Evolutionary conservation across 768 basidiomycete genomes (phyloP), one percentile per base, ranked within the genome.

Genomic region (Floccularia luteovirens): DNA sequence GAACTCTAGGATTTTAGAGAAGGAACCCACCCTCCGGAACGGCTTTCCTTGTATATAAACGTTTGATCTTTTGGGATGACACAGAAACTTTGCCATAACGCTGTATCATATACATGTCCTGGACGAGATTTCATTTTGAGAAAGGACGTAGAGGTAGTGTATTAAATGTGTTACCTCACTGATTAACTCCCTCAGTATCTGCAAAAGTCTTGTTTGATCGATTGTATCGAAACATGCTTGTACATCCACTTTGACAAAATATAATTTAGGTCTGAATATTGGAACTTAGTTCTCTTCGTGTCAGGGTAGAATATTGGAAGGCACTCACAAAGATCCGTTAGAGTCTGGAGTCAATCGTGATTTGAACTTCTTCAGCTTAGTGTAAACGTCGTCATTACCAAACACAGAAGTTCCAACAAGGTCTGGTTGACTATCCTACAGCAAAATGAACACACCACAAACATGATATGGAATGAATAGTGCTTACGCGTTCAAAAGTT

Each of bases 191-290:
- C 74, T 69, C 20, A 98, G 59, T 25, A 99, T 88, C 27, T 75
- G 68, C 23, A 98, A 60, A 31, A 99, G 61, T 51, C 83, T 92
- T 5, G 75, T 69, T 58, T 98, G 96, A 24, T 90, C 81, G 43
- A 98, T 98, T 0, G 87, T 90, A 60, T 99, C 96, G 66, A 97
- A 99, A 50, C 92, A 96, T 5, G 94, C 83, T 45, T 85, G 85
- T 13, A 98, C 91, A 54, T 99, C 96, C 19, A 96, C 77, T 59
- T 99, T 99, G 37, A 92, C 93, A 51, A 99, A 94, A 59, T 92
- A 98, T 4, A 98, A 60, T 46, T 79, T 79, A 0, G 93, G 90
- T 25, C 93, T 94, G 38, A 4, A 7, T 3, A 27, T 16, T 30
- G n/a, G 11, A 43, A 27, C 16, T 12, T n/a, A 17, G 35, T 16